Conservation (phyloP, 1,284 basidiomycete species). For the Coniferiporia sulphurascens region DNA sequence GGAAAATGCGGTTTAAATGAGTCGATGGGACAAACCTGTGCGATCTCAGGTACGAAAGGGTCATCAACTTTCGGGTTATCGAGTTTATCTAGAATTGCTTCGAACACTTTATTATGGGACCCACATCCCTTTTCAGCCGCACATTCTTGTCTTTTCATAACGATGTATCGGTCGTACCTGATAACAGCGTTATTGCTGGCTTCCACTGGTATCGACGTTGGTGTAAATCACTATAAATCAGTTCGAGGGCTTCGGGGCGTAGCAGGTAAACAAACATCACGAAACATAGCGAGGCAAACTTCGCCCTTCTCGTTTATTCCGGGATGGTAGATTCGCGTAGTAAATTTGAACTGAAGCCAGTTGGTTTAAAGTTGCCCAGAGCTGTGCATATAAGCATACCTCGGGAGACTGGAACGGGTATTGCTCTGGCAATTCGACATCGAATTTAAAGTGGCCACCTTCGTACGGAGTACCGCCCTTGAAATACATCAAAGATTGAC, state of each 20-base stretch:
- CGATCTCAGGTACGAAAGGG: constrained; percentile 83
- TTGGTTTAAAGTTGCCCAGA: background rate
- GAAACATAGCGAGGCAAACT: constrained; percentile 76
- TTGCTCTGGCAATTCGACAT: constrained; percentile 57
- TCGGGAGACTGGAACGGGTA: constrained; percentile 90
- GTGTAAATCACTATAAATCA: background rate
- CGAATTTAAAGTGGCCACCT: constrained; percentile 77
- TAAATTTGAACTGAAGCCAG: constrained; percentile 67
- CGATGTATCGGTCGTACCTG: background rate
- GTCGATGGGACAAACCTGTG: constrained; percentile 33
- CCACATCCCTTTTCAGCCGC: background rate
- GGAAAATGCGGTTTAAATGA: background rate
- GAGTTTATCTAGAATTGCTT: constrained; percentile 78
- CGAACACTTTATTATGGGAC: constrained; percentile 50
- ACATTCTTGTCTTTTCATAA: too few relatives aligned
- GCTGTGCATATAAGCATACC: constrained; percentile 38
- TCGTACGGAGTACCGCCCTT: constrained; percentile 81
- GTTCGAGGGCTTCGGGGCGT: background rate
- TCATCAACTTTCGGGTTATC: constrained; percentile 88
- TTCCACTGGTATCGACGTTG: constrained; percentile 65
- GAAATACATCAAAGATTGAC: constrained; percentile 4
- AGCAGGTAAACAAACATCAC: constrained; percentile 53
- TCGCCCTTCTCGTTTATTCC: constrained; percentile 88
- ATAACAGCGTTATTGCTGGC: constrained; percentile 72
- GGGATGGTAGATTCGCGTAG: constrained; percentile 88